phyloP scores from a whole-genome alignment of 441 rosid species.

The Manihot esculenta region DNA sequence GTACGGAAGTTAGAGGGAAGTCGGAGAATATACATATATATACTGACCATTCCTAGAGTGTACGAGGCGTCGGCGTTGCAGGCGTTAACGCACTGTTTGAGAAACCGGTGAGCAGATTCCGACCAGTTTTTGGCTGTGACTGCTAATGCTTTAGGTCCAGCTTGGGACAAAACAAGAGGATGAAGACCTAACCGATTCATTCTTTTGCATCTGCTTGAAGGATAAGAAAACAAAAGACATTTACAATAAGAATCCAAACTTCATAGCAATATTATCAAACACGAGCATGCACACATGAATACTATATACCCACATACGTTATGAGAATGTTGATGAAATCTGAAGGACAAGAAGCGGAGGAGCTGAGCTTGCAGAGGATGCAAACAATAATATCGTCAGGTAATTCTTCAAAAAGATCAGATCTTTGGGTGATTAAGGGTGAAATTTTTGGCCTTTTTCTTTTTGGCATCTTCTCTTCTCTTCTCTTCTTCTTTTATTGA shows the following conservation, averaged over 20 bases:
- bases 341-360: conserved; percentile 60
- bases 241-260: no score
- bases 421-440: neutral
- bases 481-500: neutral
- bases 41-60: conserved; percentile 75
- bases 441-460: conserved; percentile 35
- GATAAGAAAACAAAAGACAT: neutral
- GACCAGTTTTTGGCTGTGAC: conserved; percentile 64
- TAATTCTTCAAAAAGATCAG: conserved; percentile 53
- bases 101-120: conserved; percentile 64
- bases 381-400: conserved; percentile 70
- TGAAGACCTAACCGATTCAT: conserved; percentile 43
- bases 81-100: conserved; percentile 55
- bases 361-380: conserved; percentile 56
- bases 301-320: conserved; percentile 44
- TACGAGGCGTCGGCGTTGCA: conserved; percentile 74
- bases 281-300: neutral
- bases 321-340: conserved; percentile 53
- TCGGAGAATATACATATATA: neutral
- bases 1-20: no score
- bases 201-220: conserved; percentile 59
- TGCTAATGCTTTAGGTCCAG: conserved; percentile 45
- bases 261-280: neutral
- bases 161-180: conserved; percentile 57
- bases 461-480: conserved; percentile 17